A percentile compares a stretch with the other conserved stretches of the same genome.
Conservation (phyloP, 2,329 filamentous ascomycete species). For the Aureobasidium sp. region DNA sequence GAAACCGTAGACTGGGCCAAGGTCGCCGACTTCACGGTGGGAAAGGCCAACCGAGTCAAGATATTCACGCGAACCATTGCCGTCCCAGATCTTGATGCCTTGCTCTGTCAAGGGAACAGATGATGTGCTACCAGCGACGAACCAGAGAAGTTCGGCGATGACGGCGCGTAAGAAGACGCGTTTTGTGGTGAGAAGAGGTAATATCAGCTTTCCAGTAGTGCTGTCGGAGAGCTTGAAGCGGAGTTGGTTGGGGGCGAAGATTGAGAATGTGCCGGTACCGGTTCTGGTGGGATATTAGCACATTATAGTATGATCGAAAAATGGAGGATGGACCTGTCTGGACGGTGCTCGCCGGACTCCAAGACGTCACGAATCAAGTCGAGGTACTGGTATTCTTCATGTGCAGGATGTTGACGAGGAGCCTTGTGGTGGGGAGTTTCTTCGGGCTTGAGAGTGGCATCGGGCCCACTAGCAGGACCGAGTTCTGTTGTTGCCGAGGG, state of each 20-base stretch:
- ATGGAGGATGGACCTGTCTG: slow-evolving; percentile 58
- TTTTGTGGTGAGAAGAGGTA: slow-evolving; percentile 94
- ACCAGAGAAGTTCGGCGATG: slow-evolving; percentile 91
- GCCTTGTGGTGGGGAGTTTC: slow-evolving; percentile 20
- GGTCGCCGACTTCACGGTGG: slow-evolving; percentile 77
- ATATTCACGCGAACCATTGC: slow-evolving; percentile 85
- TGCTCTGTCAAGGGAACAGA: slow-evolving; percentile 67
- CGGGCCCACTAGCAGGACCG: slow-evolving; percentile 25
- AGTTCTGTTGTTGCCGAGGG: slow-evolving; percentile 27
- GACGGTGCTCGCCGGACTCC: slow-evolving; percentile 73
- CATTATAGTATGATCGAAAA: neutral
- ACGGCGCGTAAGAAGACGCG: slow-evolving; percentile 90
- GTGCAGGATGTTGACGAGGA: slow-evolving; percentile 31
- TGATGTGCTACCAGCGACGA: slow-evolving; percentile 77
- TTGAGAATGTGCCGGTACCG: slow-evolving; percentile 82
- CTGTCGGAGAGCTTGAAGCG: slow-evolving; percentile 73
- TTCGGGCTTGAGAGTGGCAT: slow-evolving; percentile 22
- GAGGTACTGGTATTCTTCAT: slow-evolving; percentile 94
- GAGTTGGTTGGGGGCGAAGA: slow-evolving; percentile 80
- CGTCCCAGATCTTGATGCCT: slow-evolving; percentile 96
- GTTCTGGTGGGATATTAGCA: slow-evolving; percentile 49
- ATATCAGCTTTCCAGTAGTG: slow-evolving; percentile 50
- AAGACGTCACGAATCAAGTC: slow-evolving; percentile 82
- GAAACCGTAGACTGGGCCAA: slow-evolving; percentile 95
- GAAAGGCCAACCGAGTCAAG: slow-evolving; percentile 77